Conservation (phyloP, 2,329 filamentous ascomycete species). For the Dothistroma septosporum region DNA sequence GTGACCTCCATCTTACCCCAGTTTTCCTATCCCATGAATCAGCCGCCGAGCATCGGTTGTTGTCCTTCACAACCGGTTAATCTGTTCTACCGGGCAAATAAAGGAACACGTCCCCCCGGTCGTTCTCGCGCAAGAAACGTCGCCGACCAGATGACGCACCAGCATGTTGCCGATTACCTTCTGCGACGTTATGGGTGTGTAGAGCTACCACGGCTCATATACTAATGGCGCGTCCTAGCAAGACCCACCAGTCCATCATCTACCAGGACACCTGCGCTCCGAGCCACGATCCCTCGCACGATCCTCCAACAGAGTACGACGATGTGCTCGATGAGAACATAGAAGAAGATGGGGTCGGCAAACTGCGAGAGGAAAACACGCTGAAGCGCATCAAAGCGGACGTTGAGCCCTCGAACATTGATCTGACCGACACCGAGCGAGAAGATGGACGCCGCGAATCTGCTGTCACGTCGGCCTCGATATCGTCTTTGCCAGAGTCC, state of each 20-base stretch:
- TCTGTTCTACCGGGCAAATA: background rate
- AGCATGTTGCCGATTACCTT: background rate
- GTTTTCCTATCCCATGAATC: no score
- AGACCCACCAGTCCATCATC: slow-evolving; percentile 18
- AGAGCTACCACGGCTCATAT: slow-evolving; percentile 5
- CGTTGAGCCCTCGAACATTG: slow-evolving; percentile 2
- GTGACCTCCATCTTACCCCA: no score
- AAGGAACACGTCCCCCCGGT: background rate
- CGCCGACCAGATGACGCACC: background rate
- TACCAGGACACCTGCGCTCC: slow-evolving; percentile 16
- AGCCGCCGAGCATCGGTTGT: no score
- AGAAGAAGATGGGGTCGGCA: background rate
- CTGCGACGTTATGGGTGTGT: background rate
- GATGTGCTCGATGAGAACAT: background rate
- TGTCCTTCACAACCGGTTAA: background rate
- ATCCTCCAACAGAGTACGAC: slow-evolving; percentile 9
- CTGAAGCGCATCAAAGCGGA: slow-evolving; percentile 6
- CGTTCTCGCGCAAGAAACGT: background rate
- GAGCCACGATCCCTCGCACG: slow-evolving; percentile 5
- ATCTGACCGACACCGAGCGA: slow-evolving; percentile 13
- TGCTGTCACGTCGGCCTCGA: slow-evolving; percentile 27
- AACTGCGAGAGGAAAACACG: background rate
- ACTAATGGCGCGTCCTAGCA: slow-evolving; percentile 54
- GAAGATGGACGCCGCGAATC: slow-evolving; percentile 25
- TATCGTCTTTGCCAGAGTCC: slow-evolving; percentile 34